These are phyloP conservation scores for Pestalotiopsis sp. DNA, from an alignment of 2,329 filamentous ascomycete species.

Conservation along the genomic window DNA sequence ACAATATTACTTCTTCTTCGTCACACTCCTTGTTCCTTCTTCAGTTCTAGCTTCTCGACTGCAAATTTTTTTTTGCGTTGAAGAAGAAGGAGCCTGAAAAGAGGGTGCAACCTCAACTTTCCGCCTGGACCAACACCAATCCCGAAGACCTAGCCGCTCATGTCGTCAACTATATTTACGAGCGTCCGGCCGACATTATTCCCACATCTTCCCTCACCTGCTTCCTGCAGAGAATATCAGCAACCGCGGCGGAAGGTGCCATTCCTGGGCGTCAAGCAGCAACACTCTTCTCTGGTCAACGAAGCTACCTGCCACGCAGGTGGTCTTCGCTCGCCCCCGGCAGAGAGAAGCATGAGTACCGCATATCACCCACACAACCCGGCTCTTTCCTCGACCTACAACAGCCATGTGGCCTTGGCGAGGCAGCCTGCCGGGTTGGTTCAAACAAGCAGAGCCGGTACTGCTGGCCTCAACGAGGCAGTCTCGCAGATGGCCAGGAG, in stretches of 20 bases:
- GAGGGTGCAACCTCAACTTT: neutral
- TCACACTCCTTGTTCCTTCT: neutral
- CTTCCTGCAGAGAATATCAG: constrained; percentile 19
- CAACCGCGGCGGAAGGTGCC: constrained; percentile 21
- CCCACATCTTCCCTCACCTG: constrained; percentile 30
- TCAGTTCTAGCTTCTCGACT: neutral
- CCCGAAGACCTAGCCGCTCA: constrained; percentile 15
- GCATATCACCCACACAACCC: constrained; percentile 50
- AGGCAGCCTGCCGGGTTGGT: constrained; percentile 39
- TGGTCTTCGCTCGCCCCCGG: constrained; percentile 54
- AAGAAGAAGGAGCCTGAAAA: neutral
- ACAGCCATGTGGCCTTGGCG: constrained; percentile 44
- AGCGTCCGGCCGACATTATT: constrained; percentile 24
- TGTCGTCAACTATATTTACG: constrained; percentile 33
- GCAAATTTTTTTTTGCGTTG: neutral
- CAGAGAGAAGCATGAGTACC: constrained; percentile 54
- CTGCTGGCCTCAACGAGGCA: constrained; percentile 33
- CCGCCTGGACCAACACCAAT: neutral
- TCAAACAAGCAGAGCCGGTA: constrained; percentile 36
- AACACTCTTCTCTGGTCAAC: constrained; percentile 21
- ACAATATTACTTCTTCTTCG: neutral
- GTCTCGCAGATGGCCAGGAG: constrained; percentile 23
- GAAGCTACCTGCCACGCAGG: constrained; percentile 30
- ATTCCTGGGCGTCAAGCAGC: constrained; percentile 23
- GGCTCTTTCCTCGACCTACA: constrained; percentile 47